Evolutionary conservation across 441 rosid species (phyloP), one percentile per base, ranked within the genome.

Genomic region (Isatis lusitanica): DNA sequence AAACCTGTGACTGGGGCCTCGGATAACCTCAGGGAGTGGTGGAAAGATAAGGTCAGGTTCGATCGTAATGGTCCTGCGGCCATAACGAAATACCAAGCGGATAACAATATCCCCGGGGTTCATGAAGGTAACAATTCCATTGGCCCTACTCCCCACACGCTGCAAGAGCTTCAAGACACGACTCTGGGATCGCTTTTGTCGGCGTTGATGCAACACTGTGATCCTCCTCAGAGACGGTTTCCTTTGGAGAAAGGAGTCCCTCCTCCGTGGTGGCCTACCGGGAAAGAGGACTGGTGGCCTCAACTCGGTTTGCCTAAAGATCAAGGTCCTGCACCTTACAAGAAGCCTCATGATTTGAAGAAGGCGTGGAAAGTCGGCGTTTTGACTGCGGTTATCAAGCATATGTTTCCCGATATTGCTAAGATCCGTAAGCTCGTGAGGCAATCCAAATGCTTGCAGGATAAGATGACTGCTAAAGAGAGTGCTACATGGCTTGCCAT

Each of bases 381-480:
- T 48, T 83, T 95, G 36, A 91, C 98, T 0, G 98, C 98, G 0
- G 99, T 95, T 16, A 95, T 93, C 63, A 93, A 87, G 87, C 99
- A 95, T 72, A 91, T 95, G 91, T 89, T 90, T 5, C 99, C 99
- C 0, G 95, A 95, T 73, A 88, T 95, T 68, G 92, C 96, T 17
- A 95, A 90, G 88, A 91, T 95, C 64, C 83, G 97, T 43, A 95
- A 87, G 88, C 99, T 91, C 30, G 98, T 95, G 21, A 78, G 96
- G 78, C 99, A 95, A 65, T 91, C 97, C 0, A 95, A 95, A 71
- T 91, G 99, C 76, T 84, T 95, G 76, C 99, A 95, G 85, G 99
- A 95, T 74, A 95, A 95, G 84, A 95, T 95, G 99, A 95, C 99
- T 7, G 99, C 99, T 21, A 95, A 93, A 74, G 99, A 95, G 81